phyloP scores from a whole-genome alignment of 2,329 filamentous ascomycete species.

The Fusarium sambucinum region DNA sequence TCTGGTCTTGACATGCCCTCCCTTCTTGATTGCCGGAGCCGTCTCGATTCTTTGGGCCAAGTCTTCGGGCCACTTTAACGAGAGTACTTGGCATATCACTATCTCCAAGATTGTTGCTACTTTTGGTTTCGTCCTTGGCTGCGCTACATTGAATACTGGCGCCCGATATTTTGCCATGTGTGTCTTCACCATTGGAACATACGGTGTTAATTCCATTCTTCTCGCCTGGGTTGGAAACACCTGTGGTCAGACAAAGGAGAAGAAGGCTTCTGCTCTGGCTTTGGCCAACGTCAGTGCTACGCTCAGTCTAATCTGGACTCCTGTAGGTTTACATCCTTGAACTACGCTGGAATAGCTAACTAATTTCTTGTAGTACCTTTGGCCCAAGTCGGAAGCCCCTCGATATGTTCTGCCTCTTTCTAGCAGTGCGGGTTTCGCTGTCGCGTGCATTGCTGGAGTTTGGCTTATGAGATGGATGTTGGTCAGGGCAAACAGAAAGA shows the following conservation, averaged over 20 bases:
- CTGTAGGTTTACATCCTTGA: slow-evolving; percentile 6
- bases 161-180: slow-evolving; percentile 50
- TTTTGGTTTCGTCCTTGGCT: slow-evolving; percentile 43
- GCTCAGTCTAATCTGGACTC: slow-evolving; percentile 40
- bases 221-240: slow-evolving; percentile 58
- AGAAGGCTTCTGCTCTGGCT: slow-evolving; percentile 60
- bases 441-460: slow-evolving; percentile 50
- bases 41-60: slow-evolving; percentile 40
- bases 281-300: slow-evolving; percentile 41
- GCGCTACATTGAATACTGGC: slow-evolving; percentile 43
- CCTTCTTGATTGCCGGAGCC: slow-evolving; percentile 59
- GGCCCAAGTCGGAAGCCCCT: slow-evolving; percentile 40
- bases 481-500: slow-evolving; percentile 45
- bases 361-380: slow-evolving; percentile 32
- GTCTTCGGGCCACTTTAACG: slow-evolving; percentile 41
- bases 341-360: background rate
- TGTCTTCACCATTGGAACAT: slow-evolving; percentile 53
- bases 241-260: slow-evolving; percentile 61
- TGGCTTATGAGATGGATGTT: slow-evolving; percentile 49
- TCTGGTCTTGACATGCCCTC: slow-evolving; percentile 63
- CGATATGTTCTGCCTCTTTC: slow-evolving; percentile 40
- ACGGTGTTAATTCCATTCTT: slow-evolving; percentile 58
- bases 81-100: slow-evolving; percentile 36
- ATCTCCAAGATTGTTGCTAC: slow-evolving; percentile 56
- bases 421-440: slow-evolving; percentile 46